These are phyloP conservation scores for Neurospora sp. DNA, from an alignment of 495 filamentous ascomycete species.

Conservation along the genomic window DNA sequence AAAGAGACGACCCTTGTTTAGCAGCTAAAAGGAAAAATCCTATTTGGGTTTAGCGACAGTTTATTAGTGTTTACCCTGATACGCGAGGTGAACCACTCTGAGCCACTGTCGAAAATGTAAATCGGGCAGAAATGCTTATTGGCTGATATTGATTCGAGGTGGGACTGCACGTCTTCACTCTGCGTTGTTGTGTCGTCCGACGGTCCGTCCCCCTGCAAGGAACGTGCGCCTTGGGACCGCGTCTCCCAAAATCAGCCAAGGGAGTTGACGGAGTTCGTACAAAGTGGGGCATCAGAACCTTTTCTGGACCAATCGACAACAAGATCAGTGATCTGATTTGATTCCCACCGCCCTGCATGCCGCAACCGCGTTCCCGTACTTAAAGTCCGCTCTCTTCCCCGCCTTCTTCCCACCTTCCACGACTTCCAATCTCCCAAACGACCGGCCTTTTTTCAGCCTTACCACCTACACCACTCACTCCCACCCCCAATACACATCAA, in stretches of 20 bases:
- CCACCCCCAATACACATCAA: slow-evolving; percentile 24
- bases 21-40: background rate
- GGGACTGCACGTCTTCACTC: slow-evolving; percentile 1
- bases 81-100: background rate
- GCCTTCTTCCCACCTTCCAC: slow-evolving; percentile 28
- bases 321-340: slow-evolving; percentile 32
- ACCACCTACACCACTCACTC: slow-evolving; percentile 8
- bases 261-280: background rate
- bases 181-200: background rate
- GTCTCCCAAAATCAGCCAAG: slow-evolving; percentile 16
- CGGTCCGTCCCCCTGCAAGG: background rate
- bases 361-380: slow-evolving; percentile 25
- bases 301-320: background rate
- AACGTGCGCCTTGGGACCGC: slow-evolving; percentile 2
- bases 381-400: slow-evolving; percentile 36
- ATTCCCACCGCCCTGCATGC: slow-evolving; percentile 23
- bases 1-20: background rate
- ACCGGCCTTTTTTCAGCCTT: slow-evolving; percentile 8
- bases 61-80: background rate
- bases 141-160: slow-evolving; percentile 1
- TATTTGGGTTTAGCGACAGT: background rate
- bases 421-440: slow-evolving; percentile 5
- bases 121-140: background rate
- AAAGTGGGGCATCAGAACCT: background rate
- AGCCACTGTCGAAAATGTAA: background rate